Evolutionary conservation across 2,329 filamentous ascomycete species (phyloP).

Genomic region (Paecilomyces fulvus): DNA sequence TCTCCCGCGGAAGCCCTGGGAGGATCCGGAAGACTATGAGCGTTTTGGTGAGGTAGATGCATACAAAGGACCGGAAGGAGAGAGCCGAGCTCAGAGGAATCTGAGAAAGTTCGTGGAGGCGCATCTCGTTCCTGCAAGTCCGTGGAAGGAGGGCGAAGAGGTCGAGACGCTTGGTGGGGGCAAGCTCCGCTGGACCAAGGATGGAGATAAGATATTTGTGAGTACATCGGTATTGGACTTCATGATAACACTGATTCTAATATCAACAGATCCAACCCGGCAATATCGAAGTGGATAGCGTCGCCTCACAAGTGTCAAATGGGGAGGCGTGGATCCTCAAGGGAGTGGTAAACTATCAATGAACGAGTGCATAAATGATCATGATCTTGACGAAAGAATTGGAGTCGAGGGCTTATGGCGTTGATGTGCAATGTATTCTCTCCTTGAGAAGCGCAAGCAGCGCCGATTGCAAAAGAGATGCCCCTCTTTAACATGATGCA

Average conservation of each 20-base stretch:
- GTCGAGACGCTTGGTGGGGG: conserved; percentile 59
- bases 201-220: conserved; percentile 55
- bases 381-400: background rate
- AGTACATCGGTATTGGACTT: conserved; percentile 22
- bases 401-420: background rate
- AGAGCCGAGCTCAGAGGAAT: conserved; percentile 68
- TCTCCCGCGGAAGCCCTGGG: conserved; percentile 68
- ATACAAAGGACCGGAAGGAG: conserved; percentile 67
- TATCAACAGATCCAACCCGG: conserved; percentile 54
- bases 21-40: conserved; percentile 63
- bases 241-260: conserved; percentile 7
- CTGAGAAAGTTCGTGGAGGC: conserved; percentile 74
- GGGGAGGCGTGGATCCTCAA: conserved; percentile 79
- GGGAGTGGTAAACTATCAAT: conserved; percentile 48
- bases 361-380: conserved; percentile 1
- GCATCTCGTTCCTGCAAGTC: conserved; percentile 67
- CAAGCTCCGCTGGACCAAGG: conserved; percentile 75
- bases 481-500: background rate
- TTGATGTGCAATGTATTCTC: background rate
- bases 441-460: background rate
- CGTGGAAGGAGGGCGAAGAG: conserved; percentile 64
- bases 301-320: conserved; percentile 71
- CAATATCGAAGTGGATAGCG: conserved; percentile 63
- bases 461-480: background rate
- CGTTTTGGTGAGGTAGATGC: conserved; percentile 54